Conservation (phyloP, 2,329 filamentous ascomycete genomes). For the Lanzia echinophila region DNA sequence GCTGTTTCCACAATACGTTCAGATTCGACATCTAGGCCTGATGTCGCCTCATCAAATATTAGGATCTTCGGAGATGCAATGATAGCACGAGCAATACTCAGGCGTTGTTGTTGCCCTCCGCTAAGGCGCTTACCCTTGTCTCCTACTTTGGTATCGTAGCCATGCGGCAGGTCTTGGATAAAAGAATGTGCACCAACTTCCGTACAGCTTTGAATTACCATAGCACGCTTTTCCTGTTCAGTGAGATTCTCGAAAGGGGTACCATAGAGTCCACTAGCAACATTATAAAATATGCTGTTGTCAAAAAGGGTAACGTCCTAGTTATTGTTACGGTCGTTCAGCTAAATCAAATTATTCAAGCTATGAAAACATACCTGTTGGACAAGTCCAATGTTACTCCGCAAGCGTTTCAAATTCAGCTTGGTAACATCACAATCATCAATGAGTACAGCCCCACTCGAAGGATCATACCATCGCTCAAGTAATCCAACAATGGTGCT, state of each 20-base stretch:
- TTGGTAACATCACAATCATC: constrained; percentile 25
- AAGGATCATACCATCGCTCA: constrained; percentile 35
- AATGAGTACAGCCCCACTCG: constrained; percentile 28
- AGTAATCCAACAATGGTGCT: constrained; percentile 34
- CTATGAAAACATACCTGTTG: constrained; percentile 38
- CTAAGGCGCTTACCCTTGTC: constrained; percentile 83
- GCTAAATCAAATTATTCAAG: not conserved
- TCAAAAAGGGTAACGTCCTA: constrained; percentile 49
- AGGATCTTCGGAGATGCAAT: constrained; percentile 85
- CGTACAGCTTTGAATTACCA: constrained; percentile 70
- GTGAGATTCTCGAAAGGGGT: not conserved
- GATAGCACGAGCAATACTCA: constrained; percentile 82
- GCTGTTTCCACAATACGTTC: constrained; percentile 89
- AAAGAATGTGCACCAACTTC: constrained; percentile 92
- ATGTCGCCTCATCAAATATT: constrained; percentile 87
- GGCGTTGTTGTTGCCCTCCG: constrained; percentile 90
- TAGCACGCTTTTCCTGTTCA: constrained; percentile 32
- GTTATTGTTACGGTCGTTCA: constrained; percentile 65
- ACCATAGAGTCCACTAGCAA: constrained; percentile 4
- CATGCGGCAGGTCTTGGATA: constrained; percentile 68
- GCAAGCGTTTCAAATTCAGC: constrained; percentile 23
- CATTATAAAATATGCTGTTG: constrained; percentile 34
- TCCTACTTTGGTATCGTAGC: constrained; percentile 84
- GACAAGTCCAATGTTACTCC: constrained; percentile 21
- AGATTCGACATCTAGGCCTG: constrained; percentile 82